Evolutionary conservation across 73 alveolate species (phyloP).

Genomic region (Tetrahymena borealis): DNA sequence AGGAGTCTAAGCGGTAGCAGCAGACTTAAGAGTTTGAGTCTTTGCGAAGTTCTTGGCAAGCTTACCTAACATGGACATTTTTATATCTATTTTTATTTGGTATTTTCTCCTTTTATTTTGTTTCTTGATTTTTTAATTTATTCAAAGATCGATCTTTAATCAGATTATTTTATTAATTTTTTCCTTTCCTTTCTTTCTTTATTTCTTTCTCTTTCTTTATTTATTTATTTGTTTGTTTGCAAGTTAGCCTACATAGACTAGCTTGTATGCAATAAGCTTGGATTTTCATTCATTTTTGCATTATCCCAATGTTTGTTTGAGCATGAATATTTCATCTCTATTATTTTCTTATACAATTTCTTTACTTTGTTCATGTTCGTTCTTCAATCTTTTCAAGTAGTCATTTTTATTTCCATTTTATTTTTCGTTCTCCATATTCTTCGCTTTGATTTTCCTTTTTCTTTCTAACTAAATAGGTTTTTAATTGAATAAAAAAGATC

Average conservation of each 20-base stretch:
- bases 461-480: too few relatives aligned
- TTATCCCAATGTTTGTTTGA: not conserved
- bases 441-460: too few relatives aligned
- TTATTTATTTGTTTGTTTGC: not conserved
- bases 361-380: too few relatives aligned
- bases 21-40: not conserved
- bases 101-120: not conserved
- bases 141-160: not conserved
- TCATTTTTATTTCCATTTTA: too few relatives aligned
- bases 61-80: constrained; percentile 1
- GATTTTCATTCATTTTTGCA: not conserved
- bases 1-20: not conserved
- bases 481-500: too few relatives aligned
- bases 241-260: too few relatives aligned
- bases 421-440: too few relatives aligned
- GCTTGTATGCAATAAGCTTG: too few relatives aligned
- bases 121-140: not conserved
- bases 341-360: too few relatives aligned
- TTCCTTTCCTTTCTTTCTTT: not conserved
- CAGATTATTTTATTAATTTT: not conserved
- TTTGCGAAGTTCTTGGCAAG: not conserved
- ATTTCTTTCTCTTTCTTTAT: not conserved
- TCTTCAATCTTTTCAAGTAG: too few relatives aligned
- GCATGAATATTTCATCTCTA: too few relatives aligned
- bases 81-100: not conserved